Base-by-base conservation (phyloP, 306 rosid species). In the Vigna hirtella region DNA sequence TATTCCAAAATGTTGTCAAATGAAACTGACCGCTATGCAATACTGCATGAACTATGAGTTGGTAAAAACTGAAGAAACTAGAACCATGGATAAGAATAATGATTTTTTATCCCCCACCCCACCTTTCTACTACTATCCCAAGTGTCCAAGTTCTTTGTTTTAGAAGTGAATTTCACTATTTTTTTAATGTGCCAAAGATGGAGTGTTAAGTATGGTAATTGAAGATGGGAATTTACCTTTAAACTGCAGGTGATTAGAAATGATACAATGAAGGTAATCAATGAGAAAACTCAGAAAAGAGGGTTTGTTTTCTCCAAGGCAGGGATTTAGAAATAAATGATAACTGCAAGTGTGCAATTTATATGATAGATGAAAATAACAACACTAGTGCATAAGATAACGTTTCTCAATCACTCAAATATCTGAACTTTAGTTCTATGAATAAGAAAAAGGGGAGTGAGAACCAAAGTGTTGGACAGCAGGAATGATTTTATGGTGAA, bases 91-190 rank as follows among this genome's bases (percentile, higher is more conserved):
- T n/a, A 50, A 51, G 49, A 66, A 62, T 53, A 43, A 62, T 14
- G 30, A 34, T 20, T 43, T 64, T 42, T 42, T 59, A 64, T 56
- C 52, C 2, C 42, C 42, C 43, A 48, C 8, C 17, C 16, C 11
- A 6, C 26, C 22, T 3, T 67, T 68, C 11, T 5, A 12, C 53
- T 30, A 4, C 55, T 14, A 17, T 24, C 50, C 13, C 12, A 15
- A 49, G 1, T 36, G 53, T 71, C 16, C 12, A 71, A 71, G 26
- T 71, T 70, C 17, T 57, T 69, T 81, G 85, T 81, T 53, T 50
- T 34, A 68, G 56, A 58, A 68, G 22, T 68, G 32, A 24, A 62
- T 38, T 76, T 53, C 30, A 30, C 30, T 68, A 28, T 59, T 69
- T 32, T 53, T 13, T 70, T 72, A 17, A 20, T 61, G 43, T 49